phyloP scores from a whole-genome alignment of 306 rosid genomes.

The Morella rubra region DNA sequence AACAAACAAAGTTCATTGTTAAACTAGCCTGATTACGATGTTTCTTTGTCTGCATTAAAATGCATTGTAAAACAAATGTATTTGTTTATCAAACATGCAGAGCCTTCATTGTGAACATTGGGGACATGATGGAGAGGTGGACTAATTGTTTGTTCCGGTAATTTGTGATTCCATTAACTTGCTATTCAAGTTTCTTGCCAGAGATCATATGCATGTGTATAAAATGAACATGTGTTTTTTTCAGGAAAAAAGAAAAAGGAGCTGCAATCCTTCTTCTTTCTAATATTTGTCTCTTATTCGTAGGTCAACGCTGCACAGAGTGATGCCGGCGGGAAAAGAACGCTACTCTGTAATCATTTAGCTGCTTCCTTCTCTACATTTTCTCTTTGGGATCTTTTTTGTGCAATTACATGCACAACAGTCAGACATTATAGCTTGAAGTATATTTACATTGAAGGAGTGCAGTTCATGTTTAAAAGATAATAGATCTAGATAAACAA shows the following conservation, averaged over 20 bases:
- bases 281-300: constrained; percentile 22
- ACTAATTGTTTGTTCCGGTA: constrained; percentile 86
- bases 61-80: neutral
- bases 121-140: constrained; percentile 97
- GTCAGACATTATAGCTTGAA: constrained; percentile 17
- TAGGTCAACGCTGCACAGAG: constrained; percentile 91
- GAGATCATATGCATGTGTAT: neutral
- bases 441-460: neutral
- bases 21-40: constrained; percentile 13
- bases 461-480: constrained; percentile 3
- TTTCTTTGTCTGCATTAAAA: constrained; percentile 11
- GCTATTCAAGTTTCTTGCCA: constrained; percentile 1
- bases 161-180: constrained; percentile 18
- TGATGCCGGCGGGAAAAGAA: constrained; percentile 70
- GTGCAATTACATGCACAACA: neutral
- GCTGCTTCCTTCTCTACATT: constrained; percentile 7
- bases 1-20: neutral
- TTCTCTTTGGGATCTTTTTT: neutral
- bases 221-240: neutral
- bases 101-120: constrained; percentile 81
- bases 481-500: neutral
- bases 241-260: too few relatives aligned
- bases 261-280: neutral
- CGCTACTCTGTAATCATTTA: constrained; percentile 72
- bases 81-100: constrained; percentile 38